Evolutionary conservation across 2,329 filamentous ascomycete species (phyloP).

Genomic region (Colletotrichum sp.): DNA sequence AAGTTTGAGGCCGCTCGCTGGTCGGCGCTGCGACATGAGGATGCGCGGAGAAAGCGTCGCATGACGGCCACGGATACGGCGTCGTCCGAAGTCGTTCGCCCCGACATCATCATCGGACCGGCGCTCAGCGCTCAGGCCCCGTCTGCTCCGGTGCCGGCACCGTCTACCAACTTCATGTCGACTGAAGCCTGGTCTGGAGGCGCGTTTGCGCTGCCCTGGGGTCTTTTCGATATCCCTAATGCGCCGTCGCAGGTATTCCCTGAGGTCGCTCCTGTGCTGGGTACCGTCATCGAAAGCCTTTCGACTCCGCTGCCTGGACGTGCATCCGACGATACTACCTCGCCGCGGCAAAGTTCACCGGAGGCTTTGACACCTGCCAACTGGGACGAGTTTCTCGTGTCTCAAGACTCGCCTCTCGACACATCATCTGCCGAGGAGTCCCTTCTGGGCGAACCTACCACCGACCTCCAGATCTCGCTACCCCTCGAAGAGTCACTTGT

Average conservation of each 20-base stretch:
- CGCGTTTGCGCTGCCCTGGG: not conserved
- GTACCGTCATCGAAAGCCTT: not conserved
- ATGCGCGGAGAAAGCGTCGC: not conserved
- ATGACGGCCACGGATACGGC: not conserved
- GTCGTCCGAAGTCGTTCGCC: not conserved
- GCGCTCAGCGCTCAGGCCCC: not conserved
- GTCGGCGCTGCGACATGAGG: not conserved
- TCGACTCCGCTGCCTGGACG: not conserved
- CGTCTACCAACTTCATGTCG: not conserved
- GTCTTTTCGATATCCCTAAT: not conserved
- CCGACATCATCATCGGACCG: not conserved
- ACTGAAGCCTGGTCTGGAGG: not conserved
- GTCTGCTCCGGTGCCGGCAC: not conserved
- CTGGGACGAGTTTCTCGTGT: constrained; percentile 3
- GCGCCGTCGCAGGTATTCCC: not conserved
- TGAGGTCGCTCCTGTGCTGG: no score
- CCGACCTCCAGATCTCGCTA: not conserved
- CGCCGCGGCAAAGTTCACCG: not conserved
- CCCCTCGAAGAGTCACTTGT: not conserved
- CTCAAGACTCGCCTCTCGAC: not conserved
- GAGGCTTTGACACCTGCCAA: not conserved
- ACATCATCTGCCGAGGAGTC: not conserved
- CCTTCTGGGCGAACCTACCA: not conserved
- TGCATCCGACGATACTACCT: not conserved
- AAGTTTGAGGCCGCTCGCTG: constrained; percentile 11